phyloP scores from a whole-genome alignment of 2,329 filamentous ascomycete genomes.

The Graphilbum fragrans region DNA sequence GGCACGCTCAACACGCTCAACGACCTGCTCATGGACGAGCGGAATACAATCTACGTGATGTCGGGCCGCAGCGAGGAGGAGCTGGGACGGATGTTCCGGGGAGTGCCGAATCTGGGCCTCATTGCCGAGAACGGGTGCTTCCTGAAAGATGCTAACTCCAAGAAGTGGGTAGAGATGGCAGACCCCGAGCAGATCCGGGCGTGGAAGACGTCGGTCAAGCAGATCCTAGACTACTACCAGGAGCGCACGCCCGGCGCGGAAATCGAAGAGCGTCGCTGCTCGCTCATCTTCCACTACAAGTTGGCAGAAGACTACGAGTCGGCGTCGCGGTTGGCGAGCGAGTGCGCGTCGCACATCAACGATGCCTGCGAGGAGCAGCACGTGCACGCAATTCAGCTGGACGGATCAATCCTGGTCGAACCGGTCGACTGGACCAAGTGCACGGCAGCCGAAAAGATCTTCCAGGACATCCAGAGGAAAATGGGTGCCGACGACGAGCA shows the following conservation, averaged over 20 bases:
- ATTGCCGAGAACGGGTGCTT: conserved; percentile 96
- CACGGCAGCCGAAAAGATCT: conserved; percentile 66
- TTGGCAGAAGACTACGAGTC: conserved; percentile 64
- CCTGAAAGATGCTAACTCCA: conserved; percentile 56
- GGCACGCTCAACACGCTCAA: conserved; percentile 73
- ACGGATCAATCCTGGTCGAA: conserved; percentile 74
- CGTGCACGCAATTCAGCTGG: conserved; percentile 71
- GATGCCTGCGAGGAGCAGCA: conserved; percentile 76
- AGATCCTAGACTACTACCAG: conserved; percentile 78
- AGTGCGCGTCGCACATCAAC: conserved; percentile 91
- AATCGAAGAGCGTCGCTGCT: conserved; percentile 86
- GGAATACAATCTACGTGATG: conserved; percentile 89
- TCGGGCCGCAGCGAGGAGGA: conserved; percentile 79
- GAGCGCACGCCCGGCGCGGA: conserved; percentile 81
- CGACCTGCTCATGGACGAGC: conserved; percentile 66
- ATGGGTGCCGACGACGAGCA: conserved; percentile 20
- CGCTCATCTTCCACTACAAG: conserved; percentile 82
- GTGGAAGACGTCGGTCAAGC: conserved; percentile 77
- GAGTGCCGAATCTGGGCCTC: conserved; percentile 71
- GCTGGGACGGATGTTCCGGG: conserved; percentile 73
- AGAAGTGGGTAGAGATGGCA: conserved; percentile 67
- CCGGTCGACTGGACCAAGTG: conserved; percentile 79
- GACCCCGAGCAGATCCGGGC: conserved; percentile 55
- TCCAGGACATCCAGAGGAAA: conserved; percentile 40
- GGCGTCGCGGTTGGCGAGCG: conserved; percentile 69